Evolutionary conservation across 306 rosid species (phyloP).

Genomic region (Medicago lupulina): DNA sequence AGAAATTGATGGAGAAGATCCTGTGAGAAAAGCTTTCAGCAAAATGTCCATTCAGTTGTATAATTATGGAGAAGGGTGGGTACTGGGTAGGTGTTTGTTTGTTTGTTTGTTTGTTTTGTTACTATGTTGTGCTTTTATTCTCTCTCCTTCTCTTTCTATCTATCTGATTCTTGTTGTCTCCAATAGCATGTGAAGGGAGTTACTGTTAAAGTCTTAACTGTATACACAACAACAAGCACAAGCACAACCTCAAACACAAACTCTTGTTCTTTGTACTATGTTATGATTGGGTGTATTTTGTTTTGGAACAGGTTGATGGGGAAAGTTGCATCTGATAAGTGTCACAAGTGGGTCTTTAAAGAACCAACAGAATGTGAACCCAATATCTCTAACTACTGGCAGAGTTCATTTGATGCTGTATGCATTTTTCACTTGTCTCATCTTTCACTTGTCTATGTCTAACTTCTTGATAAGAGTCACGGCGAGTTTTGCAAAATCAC

Average conservation of each 20-base stretch:
- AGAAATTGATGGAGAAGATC: slow-evolving; percentile 94
- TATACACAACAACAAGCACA: slow-evolving; percentile 3
- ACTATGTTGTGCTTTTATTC: slow-evolving; percentile 27
- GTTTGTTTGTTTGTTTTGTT: background rate
- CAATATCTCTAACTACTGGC: slow-evolving; percentile 98
- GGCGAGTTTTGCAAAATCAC: too few relatives aligned
- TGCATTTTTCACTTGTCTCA: slow-evolving; percentile 29
- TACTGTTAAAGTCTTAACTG: background rate
- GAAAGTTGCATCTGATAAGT: slow-evolving; percentile 99
- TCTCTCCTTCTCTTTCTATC: background rate
- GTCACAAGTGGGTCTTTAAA: slow-evolving; percentile 99
- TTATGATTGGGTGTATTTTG: slow-evolving; percentile 41
- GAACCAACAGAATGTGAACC: slow-evolving; percentile 98
- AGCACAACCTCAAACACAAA: background rate
- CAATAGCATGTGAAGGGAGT: slow-evolving; percentile 28
- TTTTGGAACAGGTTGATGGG: slow-evolving; percentile 87
- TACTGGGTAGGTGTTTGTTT: slow-evolving; percentile 88
- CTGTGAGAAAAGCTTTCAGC: slow-evolving; percentile 95
- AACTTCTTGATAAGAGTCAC: too few relatives aligned
- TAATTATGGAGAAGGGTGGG: slow-evolving; percentile 99
- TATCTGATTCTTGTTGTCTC: background rate
- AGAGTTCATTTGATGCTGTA: slow-evolving; percentile 99
- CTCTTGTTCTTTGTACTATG: background rate
- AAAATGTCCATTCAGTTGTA: slow-evolving; percentile 98
- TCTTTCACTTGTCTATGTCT: background rate